Evolutionary conservation across 176 grass and related monocot genomes (phyloP).

Genomic region (bread wheat (Triticum aestivum)): IWGSC_CS_RefSeq_v2.1 NC_057795.1:553264089-553264588

Average conservation of each 20-base stretch:
- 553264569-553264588: not conserved
- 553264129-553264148: constrained; percentile 98
- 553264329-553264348: not conserved
- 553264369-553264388: not conserved
- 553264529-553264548: not conserved
- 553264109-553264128: constrained; percentile 32
- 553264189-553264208: constrained; percentile 98
- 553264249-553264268: not conserved
- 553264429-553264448: too few relatives aligned
- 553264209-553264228: constrained; percentile 2
- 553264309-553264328: not conserved
- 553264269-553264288: constrained; percentile 2
- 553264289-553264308: not conserved
- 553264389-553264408: too few relatives aligned
- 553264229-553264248: not conserved
- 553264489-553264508: not conserved
- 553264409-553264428: too few relatives aligned
- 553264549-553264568: not conserved
- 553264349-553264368: not conserved
- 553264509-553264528: not conserved
- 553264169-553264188: constrained; percentile 94
- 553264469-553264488: not conserved
- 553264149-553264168: constrained; percentile 97
- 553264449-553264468: too few relatives aligned
- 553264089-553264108: constrained; percentile 16